A percentile compares a stretch with the other conserved stretches of the same genome.
Evolutionary conservation across 306 rosid genomes (phyloP).

Genomic region (Rosa multiflora): DNA sequence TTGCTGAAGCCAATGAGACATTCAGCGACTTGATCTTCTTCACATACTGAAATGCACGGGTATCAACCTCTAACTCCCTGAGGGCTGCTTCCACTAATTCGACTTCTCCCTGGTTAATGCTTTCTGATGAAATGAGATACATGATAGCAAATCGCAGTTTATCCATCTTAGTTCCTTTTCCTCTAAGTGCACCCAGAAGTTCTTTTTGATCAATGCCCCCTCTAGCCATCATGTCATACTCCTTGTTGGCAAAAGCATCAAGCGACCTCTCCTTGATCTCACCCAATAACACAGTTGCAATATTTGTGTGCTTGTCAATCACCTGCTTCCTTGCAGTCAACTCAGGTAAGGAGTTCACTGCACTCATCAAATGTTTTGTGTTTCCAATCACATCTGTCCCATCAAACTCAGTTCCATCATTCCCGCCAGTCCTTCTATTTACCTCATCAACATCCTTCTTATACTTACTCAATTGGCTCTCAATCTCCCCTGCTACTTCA

Average conservation of each 20-base stretch:
- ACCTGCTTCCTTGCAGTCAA: slow-evolving; percentile 83
- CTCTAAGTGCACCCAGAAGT: slow-evolving; percentile 65
- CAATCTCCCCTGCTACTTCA: slow-evolving; percentile 63
- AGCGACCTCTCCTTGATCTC: slow-evolving; percentile 97
- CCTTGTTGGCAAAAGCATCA: slow-evolving; percentile 89
- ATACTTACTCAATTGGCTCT: slow-evolving; percentile 38
- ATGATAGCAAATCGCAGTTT: slow-evolving; percentile 93
- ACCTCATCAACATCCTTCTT: slow-evolving; percentile 97
- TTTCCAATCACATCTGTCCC: slow-evolving; percentile 93
- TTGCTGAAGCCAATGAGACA: slow-evolving; percentile 78
- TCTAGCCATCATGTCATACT: slow-evolving; percentile 86
- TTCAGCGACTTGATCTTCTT: slow-evolving; percentile 90
- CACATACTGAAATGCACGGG: slow-evolving; percentile 90
- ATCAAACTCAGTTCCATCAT: slow-evolving; percentile 67
- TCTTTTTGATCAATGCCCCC: slow-evolving; percentile 86
- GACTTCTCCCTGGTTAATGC: slow-evolving; percentile 72
- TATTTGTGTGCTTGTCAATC: slow-evolving; percentile 94
- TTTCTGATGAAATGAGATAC: slow-evolving; percentile 82
- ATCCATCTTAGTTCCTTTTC: slow-evolving; percentile 85
- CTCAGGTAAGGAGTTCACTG: slow-evolving; percentile 95
- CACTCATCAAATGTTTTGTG: slow-evolving; percentile 96
- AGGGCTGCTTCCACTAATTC: slow-evolving; percentile 86
- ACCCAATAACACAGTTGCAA: slow-evolving; percentile 87
- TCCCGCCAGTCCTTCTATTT: slow-evolving; percentile 85
- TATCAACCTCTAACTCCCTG: slow-evolving; percentile 79